Percentiles rank a stretch among this genome's conserved stretches.
Evolutionary conservation across 169 alveolate genomes (phyloP).

Genomic region (Eimeria brunetti): DNA sequence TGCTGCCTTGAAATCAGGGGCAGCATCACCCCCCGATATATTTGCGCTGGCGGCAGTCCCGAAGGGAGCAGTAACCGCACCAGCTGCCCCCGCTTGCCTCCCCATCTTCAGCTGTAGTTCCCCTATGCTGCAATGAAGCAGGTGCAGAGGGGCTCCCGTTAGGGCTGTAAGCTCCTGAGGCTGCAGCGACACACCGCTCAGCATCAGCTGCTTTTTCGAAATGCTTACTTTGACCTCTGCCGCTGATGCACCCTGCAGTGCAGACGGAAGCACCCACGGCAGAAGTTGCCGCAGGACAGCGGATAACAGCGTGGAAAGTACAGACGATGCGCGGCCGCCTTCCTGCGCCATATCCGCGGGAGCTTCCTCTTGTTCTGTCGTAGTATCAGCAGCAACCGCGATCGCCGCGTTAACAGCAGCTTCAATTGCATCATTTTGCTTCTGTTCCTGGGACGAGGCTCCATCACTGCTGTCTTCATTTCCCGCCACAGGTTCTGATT

Average conservation of each 20-base stretch:
- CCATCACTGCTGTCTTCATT: too few relatives aligned
- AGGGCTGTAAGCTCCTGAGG: conserved; percentile 58
- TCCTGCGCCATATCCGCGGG: neutral
- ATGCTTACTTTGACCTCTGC: conserved; percentile 41
- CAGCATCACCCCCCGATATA: neutral
- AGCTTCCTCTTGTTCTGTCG: neutral
- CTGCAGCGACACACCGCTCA: conserved; percentile 38
- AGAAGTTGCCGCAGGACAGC: conserved; percentile 65
- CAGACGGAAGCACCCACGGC: conserved; percentile 70
- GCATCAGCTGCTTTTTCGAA: conserved; percentile 34
- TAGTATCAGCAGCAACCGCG: conserved; percentile 27
- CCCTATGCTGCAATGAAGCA: conserved; percentile 72
- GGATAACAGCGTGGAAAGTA: conserved; percentile 10
- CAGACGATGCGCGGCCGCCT: conserved; percentile 55
- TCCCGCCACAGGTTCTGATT: neutral
- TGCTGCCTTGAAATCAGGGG: neutral
- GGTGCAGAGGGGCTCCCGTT: conserved; percentile 59
- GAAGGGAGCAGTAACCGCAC: neutral
- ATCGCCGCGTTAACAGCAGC: conserved; percentile 19
- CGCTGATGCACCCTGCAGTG: conserved; percentile 60
- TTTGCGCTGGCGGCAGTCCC: neutral
- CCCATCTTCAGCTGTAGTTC: conserved; percentile 29
- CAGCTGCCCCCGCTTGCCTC: neutral
- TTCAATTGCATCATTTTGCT: neutral
- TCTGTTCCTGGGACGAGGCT: neutral